These are phyloP conservation scores for Centella asiatica DNA, from an alignment of 129 eudicot species.

Conservation along the genomic window DNA sequence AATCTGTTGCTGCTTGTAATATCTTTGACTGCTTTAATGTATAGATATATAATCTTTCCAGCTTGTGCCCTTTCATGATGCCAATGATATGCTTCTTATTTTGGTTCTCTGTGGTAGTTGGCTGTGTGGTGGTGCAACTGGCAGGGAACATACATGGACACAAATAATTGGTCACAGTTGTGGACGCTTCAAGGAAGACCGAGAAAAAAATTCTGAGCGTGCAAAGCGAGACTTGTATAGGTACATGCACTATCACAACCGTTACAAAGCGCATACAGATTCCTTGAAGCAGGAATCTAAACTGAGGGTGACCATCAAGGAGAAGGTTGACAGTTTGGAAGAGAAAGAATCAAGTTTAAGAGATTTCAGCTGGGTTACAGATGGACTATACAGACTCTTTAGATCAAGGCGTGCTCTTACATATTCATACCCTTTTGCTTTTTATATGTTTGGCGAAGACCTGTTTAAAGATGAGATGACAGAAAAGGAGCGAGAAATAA, in stretches of 20 bases:
- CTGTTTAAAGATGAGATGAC: slow-evolving; percentile 81
- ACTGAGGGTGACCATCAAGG: slow-evolving; percentile 34
- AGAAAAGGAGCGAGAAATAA: slow-evolving; percentile 54
- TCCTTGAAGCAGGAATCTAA: slow-evolving; percentile 44
- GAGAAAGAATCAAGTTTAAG: slow-evolving; percentile 25
- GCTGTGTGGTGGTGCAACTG: slow-evolving; percentile 99
- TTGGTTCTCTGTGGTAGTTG: slow-evolving; percentile 44
- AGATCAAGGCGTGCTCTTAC: slow-evolving; percentile 85
- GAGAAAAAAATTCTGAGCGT: slow-evolving; percentile 54
- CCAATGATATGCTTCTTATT: slow-evolving; percentile 15
- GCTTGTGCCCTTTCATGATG: not conserved
- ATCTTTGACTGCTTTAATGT: not conserved
- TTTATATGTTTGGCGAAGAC: slow-evolving; percentile 88
- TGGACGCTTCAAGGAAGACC: slow-evolving; percentile 85
- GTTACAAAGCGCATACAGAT: slow-evolving; percentile 50
- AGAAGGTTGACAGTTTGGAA: slow-evolving; percentile 37
- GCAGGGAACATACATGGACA: slow-evolving; percentile 85
- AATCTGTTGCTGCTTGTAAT: too few species aligned
- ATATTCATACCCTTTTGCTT: slow-evolving; percentile 89
- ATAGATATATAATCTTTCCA: not conserved
- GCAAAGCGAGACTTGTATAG: slow-evolving; percentile 85
- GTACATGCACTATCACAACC: slow-evolving; percentile 89
- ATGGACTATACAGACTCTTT: slow-evolving; percentile 71
- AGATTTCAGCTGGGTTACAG: slow-evolving; percentile 59
- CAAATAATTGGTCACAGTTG: slow-evolving; percentile 81